Base-by-base conservation (phyloP, 495 filamentous ascomycete species). In the Monascus purpureus region DNA sequence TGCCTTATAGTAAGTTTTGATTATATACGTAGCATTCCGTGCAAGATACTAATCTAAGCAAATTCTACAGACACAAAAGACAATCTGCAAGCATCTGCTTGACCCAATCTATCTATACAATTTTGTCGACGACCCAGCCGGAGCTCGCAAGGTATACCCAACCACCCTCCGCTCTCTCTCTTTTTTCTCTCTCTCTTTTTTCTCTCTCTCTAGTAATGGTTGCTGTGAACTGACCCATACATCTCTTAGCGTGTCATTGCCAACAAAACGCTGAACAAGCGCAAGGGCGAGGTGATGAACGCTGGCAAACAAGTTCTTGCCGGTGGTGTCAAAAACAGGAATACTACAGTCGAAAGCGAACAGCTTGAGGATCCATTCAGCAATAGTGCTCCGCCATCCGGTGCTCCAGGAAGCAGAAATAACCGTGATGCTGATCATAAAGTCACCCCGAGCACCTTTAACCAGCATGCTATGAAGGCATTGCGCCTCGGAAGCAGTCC, bases 51-150 rank as follows among this genome's bases (percentile, higher is more conserved):
- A 12, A 13, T 4, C 13, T 26, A 29, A 30, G 29, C 18, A 28
- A 17, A 13, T 7, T 29, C 16, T 28, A 23, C 13, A 42, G 38
- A 33, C 27, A 5, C 52, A 52, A 25, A 60, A 62, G 34, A 55
- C 56, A 0, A 49, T 60, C 9, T 57, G 53, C 42, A 59, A 61
- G 39, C 59, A 63, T 26, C 25, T 61, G 8, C 29, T 61, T 11
- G 55, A 53, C 23, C 32, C 52, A 0, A 16, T 35, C 3, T 61
- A 52, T 28, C 28, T 51, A 14, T 22, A 46, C 22, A 12, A 17
- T 0, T 42, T 63, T 14, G 40, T 58, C n/a, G 49, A 60, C 11
- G 54, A 63, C 19, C 59, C 59, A 7, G 8, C 31, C 1, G 38
- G 22, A 2, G 36, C 43, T 5, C 8, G 31, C 8, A 47, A 45